phyloP scores from a whole-genome alignment of 768 basidiomycete species.

The Phaeolepiota aurea region DNA sequence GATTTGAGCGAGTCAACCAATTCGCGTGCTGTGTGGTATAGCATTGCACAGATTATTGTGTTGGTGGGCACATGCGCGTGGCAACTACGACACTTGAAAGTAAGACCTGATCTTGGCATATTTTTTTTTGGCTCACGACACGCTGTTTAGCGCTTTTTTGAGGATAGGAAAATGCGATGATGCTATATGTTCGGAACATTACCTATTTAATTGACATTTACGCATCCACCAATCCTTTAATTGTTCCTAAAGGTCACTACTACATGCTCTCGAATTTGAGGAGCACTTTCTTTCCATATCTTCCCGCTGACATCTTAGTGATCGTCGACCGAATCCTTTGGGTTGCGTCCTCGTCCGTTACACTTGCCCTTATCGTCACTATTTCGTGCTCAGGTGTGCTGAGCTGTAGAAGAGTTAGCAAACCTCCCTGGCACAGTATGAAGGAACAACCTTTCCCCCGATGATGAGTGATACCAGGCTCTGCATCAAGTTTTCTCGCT shows the following conservation, averaged over 20 bases:
- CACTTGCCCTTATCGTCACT: constrained; percentile 34
- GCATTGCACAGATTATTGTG: constrained; percentile 77
- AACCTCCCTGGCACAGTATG: no score
- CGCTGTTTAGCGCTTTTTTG: constrained; percentile 63
- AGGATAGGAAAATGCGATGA: constrained; percentile 72
- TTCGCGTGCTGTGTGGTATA: constrained; percentile 92
- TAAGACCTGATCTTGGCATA: constrained; percentile 26
- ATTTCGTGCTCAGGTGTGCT: constrained; percentile 64
- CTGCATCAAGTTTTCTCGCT: constrained; percentile 43
- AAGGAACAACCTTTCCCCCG: constrained; percentile 35
- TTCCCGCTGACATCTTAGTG: constrained; percentile 23
- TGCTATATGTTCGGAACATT: neutral
- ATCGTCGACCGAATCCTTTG: constrained; percentile 45
- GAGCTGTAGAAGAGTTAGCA: constrained; percentile 35
- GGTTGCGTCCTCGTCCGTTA: constrained; percentile 28
- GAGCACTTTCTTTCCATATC: constrained; percentile 34
- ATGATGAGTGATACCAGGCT: constrained; percentile 45
- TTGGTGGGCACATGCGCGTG: constrained; percentile 81
- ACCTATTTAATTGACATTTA: constrained; percentile 1
- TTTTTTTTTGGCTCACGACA: constrained; percentile 2
- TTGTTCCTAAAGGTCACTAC: no score
- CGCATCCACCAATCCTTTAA: constrained; percentile 7
- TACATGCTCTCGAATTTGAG: constrained; percentile 31
- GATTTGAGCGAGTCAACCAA: constrained; percentile 88
- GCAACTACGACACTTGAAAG: constrained; percentile 91